Percentiles rank a stretch among this genome's conserved stretches.
Evolutionary conservation across 139 green algal genomes (phyloP).

Genomic region (Yamagishiella unicocca): DNA sequence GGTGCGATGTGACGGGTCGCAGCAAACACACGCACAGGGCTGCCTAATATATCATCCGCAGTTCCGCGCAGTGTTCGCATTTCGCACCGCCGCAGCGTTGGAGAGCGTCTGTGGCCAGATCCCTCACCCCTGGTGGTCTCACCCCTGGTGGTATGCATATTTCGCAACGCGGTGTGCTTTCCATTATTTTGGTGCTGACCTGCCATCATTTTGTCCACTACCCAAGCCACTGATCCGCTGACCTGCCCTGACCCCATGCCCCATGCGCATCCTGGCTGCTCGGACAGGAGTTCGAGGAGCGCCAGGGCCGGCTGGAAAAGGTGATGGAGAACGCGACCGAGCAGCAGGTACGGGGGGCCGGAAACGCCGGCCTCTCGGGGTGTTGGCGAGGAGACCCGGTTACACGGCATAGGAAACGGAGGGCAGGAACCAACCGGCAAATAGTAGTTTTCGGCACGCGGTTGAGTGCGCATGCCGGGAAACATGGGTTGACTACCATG

Average conservation of each 20-base stretch:
- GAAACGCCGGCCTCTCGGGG: background rate
- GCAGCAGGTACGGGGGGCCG: background rate
- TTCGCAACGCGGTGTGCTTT: background rate
- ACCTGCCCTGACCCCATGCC: background rate
- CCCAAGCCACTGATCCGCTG: background rate
- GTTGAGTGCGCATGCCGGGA: no score
- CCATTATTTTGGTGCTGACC: background rate
- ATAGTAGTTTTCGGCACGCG: no score
- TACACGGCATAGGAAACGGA: no score
- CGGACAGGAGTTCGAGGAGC: background rate
- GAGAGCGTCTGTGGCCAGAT: no score
- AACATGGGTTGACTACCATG: background rate
- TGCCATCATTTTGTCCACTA: background rate
- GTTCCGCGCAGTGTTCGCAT: no score
- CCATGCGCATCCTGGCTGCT: background rate
- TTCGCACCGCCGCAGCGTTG: no score
- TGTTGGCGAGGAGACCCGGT: background rate
- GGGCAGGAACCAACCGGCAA: no score
- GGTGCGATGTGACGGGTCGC: no score
- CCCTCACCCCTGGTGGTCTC: background rate
- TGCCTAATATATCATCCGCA: no score
- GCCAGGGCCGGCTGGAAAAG: background rate
- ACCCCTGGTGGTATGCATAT: background rate
- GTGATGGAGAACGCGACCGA: slow-evolving; percentile 1
- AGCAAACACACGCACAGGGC: no score